Evolutionary conservation across 371 early-diverging fungal genomes (phyloP), one percentile per base, ranked within the genome.

Genomic region (Lichtheimia ramosa): DNA sequence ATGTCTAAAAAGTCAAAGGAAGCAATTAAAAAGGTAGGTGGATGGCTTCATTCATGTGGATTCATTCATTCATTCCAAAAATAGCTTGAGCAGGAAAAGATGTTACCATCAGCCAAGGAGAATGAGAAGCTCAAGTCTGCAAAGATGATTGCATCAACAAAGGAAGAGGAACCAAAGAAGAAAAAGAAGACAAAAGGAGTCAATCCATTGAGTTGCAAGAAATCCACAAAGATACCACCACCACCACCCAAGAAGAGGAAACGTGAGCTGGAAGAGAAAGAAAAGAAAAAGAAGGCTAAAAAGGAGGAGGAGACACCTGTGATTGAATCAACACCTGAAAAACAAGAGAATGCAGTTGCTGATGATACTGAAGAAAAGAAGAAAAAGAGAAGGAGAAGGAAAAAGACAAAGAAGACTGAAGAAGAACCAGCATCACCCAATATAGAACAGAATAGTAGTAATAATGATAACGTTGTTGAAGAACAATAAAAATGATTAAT

Each of bases 121-220:
- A 63, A 63, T 56, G 64, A 74, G 54, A 64, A 81, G 76, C 59
- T 82, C 59, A 68, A 83, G 25, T 16, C 52, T 16, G 43, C 51
- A 27, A 16, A 43, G 49, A 16, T 23, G 18, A 48, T 8, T 51
- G 40, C 48, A 34, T 34, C 34, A 4, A 34, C 34, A 6, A 13
- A 51, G 3, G 27, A 20, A 21, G 56, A 62, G 18, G 46, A 50
- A 6, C 61, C 56, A 12, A 49, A 63, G 51, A 54, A 69, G 59
- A 69, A 73, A 62, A 67, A 73, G 51, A 59, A 58, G 28, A 63
- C 60, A 25, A 94, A 92, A 75, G 89, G 82, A 24, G 92, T 93
- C 5, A 96, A 96, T 65, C 94, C 95, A 41, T 74, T 96, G 24
- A 89, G 91, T 16, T 72, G 89, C 61, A 94, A 93, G 73, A 94